Percentiles rank a stretch among this genome's conserved stretches.
phyloP scores from a whole-genome alignment of 192 early-diverging fungal genomes.

The Umbelopsis ramanniana region DNA sequence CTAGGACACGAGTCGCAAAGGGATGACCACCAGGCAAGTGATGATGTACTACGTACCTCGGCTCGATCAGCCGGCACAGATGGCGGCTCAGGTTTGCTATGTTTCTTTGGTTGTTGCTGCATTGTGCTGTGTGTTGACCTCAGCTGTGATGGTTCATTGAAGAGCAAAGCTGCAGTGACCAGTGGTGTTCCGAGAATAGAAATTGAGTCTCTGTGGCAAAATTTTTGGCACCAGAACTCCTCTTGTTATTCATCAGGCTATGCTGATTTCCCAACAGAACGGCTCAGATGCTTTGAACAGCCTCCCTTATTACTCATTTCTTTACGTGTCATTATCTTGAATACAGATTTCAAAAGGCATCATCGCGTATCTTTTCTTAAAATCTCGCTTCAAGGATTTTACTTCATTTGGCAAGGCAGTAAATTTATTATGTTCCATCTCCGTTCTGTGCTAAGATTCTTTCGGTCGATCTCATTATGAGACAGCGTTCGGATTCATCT shows the following conservation, averaged over 20 bases:
- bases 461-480: too few relatives aligned
- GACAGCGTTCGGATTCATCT: too few relatives aligned
- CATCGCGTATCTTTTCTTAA: too few relatives aligned
- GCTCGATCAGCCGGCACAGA: background rate
- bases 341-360: too few relatives aligned
- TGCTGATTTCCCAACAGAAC: background rate
- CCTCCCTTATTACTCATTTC: too few relatives aligned
- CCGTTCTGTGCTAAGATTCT: too few relatives aligned
- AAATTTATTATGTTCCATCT: too few relatives aligned
- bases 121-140: background rate
- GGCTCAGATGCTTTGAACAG: too few relatives aligned
- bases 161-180: slow-evolving; percentile 6
- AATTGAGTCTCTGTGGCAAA: background rate
- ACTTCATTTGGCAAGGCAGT: too few relatives aligned
- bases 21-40: background rate
- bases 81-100: background rate
- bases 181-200: background rate
- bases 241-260: background rate
- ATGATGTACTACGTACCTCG: background rate
- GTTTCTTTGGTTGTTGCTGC: slow-evolving; percentile 12
- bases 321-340: too few relatives aligned
- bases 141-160: slow-evolving; percentile 15
- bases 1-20: background rate
- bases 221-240: background rate
- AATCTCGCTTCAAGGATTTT: too few relatives aligned